phyloP scores from a whole-genome alignment of 495 filamentous ascomycete genomes.

The Trichoderma asperelloides region DNA sequence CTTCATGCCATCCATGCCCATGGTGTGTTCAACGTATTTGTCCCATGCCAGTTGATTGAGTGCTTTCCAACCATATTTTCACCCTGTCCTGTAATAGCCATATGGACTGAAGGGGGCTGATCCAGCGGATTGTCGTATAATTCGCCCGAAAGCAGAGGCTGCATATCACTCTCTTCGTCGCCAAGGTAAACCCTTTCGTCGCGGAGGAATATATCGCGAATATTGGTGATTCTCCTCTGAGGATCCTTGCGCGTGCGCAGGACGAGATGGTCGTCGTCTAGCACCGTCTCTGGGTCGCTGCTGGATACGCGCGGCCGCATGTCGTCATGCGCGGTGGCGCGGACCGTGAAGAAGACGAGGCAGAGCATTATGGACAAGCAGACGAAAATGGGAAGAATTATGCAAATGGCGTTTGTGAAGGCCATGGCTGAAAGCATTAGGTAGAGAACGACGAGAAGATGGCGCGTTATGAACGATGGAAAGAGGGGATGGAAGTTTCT shows the following conservation, averaged over 20 bases:
- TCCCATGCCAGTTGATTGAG: not conserved
- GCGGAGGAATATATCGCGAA: not conserved
- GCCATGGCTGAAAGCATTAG: not conserved
- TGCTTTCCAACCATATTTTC: not conserved
- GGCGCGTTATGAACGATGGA: not conserved
- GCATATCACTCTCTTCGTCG: not conserved
- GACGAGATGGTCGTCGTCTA: not conserved
- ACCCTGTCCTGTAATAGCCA: not conserved
- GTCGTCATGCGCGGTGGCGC: not conserved
- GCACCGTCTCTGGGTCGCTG: not conserved
- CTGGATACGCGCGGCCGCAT: not conserved
- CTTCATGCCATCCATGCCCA: not conserved
- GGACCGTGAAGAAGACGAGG: not conserved
- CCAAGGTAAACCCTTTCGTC: not conserved
- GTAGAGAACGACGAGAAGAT: not conserved
- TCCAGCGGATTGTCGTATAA: too few relatives aligned
- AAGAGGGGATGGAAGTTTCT: not conserved
- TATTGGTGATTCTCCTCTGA: not conserved
- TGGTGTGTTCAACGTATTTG: not conserved
- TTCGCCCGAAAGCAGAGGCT: not conserved
- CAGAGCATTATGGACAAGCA: not conserved
- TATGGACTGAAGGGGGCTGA: not conserved
- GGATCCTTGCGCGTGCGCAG: not conserved
- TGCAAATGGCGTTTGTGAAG: not conserved
- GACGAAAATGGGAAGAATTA: not conserved